Conservation (phyloP, 345 rosid genomes). For the Gossypium raimondii region DNA sequence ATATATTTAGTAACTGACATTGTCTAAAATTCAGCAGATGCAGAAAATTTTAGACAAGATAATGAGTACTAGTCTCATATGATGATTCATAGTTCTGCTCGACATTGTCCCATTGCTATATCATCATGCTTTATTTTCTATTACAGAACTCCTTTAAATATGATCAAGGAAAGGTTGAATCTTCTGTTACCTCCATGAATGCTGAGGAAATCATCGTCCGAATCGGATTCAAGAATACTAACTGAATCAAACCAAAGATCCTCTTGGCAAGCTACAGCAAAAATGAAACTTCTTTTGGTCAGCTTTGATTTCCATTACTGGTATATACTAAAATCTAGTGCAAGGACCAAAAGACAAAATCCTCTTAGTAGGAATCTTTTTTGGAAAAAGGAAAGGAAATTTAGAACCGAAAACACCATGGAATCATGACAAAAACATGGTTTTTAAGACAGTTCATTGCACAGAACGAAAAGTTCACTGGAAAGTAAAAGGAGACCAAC, state of each 20-base stretch:
- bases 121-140: not conserved
- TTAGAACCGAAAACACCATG: not conserved
- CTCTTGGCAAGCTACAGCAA: conserved; percentile 53
- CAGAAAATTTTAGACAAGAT: not conserved
- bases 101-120: not conserved
- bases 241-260: conserved; percentile 81
- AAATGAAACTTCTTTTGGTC: conserved; percentile 5
- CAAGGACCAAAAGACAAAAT: not conserved
- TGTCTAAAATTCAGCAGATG: not conserved
- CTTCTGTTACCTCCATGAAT: conserved; percentile 56
- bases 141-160: not conserved
- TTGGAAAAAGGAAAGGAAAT: not conserved
- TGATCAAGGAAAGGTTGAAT: not conserved
- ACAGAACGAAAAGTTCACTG: not conserved
- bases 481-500: too few relatives aligned
- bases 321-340: not conserved
- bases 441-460: not conserved
- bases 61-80: not conserved
- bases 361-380: not conserved
- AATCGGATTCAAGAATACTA: conserved; percentile 81
- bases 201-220: conserved; percentile 77
- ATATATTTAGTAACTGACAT: not conserved
- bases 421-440: not conserved
- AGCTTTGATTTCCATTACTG: not conserved
- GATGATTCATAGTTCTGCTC: not conserved